Conservation (phyloP, 176 grass and related monocot species). For the Eragrostis nindensis region DNA sequence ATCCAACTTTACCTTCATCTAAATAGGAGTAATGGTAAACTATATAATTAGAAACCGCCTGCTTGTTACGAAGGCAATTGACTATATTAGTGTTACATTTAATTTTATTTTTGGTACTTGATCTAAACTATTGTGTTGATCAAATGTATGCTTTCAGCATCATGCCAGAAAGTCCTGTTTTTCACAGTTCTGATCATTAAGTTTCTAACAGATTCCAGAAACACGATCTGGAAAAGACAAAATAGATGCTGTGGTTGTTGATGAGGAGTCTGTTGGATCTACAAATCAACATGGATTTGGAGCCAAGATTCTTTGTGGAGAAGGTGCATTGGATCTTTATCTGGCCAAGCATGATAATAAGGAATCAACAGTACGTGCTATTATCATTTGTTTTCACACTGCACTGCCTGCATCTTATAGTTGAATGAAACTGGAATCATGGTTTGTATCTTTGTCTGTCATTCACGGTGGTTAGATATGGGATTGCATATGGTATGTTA, state of each 20-base stretch:
- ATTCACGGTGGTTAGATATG: background rate
- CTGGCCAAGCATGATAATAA: constrained; percentile 44
- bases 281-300: constrained; percentile 43
- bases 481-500: background rate
- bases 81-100: background rate
- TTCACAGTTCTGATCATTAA: background rate
- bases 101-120: background rate
- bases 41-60: constrained; percentile 1
- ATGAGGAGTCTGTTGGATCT: constrained; percentile 61
- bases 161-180: too few relatives aligned
- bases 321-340: constrained; percentile 60
- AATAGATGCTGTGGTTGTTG: constrained; percentile 75
- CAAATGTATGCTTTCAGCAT: background rate
- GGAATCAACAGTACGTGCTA: constrained; percentile 18
- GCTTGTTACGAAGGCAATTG: background rate
- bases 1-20: background rate
- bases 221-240: constrained; percentile 55
- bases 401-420: background rate
- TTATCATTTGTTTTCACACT: constrained; percentile 16
- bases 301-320: constrained; percentile 72
- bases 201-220: constrained; percentile 56
- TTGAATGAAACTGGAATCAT: constrained; percentile 4
- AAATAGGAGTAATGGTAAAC: background rate
- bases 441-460: background rate
- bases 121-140: background rate